Evolutionary conservation across 345 rosid species (phyloP), one percentile per base, ranked within the genome.

Genomic region (Dovyalis caffra): DNA sequence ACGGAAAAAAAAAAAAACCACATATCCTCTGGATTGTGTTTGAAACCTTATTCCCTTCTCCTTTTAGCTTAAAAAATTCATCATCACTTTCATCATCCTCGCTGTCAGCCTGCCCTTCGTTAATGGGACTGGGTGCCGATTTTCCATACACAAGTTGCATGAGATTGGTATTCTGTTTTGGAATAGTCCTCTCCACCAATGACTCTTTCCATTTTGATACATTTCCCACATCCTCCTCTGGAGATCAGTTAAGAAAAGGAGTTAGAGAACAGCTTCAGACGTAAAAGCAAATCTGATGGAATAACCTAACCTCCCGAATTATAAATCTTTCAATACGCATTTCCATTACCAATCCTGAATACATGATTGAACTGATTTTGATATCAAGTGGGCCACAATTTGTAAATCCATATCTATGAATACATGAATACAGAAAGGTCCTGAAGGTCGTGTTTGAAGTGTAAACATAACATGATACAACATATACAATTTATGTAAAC

Each of bases 21-120:
- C 63, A 61, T 57, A 58, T 5, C 57, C 6, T 23, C 62, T 63
- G 63, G 25, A 1, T 18, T 29, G 25, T 67, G 34, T 66, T 33
- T 37, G 76, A 77, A 75, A 95, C 99, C 97, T 87, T 90, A 64
- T 78, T 85, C 70, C 81, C 80, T 80, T 89, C 88, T 64, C 92
- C 91, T 81, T 93, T 95, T 62, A 94, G 98, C 89, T 77, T 93
- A 77, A 93, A 92, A 77, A 95, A 95, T 20, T 87, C 93, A 33
- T 89, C 98, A 14, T 89, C 94, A 71, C 86, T 84, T 66, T 86
- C 93, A 61, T 84, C 93, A 78, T 83, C 88, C 25, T 85, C 93
- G 64, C 82, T 82, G 74, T 11, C 66, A 58, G 83, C 92, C 72
- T 80, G 82, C 62, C 69, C 74, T 68, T 86, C 88, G 77, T 75